These are phyloP conservation scores for Ganoderma sp. DNA, from an alignment of 1,284 basidiomycete species.

Conservation along the genomic window DNA sequence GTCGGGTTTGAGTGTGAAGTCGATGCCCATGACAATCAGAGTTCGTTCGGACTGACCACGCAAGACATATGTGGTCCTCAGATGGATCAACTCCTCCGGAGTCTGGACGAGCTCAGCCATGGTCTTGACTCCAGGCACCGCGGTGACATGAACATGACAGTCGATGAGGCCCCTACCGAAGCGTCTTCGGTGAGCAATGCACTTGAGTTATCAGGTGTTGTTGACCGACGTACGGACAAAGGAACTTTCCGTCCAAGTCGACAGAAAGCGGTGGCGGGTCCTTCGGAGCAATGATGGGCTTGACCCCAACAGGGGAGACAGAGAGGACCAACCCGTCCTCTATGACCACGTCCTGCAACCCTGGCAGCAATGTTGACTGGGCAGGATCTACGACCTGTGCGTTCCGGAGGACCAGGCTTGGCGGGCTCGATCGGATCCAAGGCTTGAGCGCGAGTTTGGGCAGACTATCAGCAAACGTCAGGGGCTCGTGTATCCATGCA, in stretches of 20 bases:
- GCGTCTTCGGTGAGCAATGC: not conserved
- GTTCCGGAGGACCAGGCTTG: conserved; percentile 41
- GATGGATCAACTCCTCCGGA: conserved; percentile 43
- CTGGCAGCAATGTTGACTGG: conserved; percentile 35
- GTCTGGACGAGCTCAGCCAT: conserved; percentile 46
- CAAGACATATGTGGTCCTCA: conserved; percentile 48
- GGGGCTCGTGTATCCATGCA: not conserved
- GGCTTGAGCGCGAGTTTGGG: conserved; percentile 48
- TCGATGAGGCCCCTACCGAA: conserved; percentile 43
- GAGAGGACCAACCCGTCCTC: conserved; percentile 41
- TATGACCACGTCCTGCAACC: conserved; percentile 42
- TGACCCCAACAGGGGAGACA: conserved; percentile 29
- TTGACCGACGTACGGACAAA: conserved; percentile 46
- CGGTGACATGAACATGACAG: conserved; percentile 54
- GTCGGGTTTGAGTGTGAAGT: not conserved
- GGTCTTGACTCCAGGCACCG: conserved; percentile 47
- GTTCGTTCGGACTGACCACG: conserved; percentile 34
- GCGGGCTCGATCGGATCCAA: conserved; percentile 40
- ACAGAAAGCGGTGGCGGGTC: conserved; percentile 30
- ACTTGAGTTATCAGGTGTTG: too few species aligned
- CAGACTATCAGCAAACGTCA: not conserved
- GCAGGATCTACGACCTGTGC: conserved; percentile 44
- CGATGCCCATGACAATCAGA: not conserved
- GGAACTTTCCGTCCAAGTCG: conserved; percentile 45
- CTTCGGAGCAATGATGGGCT: conserved; percentile 20